These are phyloP conservation scores for Kurtzmaniella natalensis DNA, from an alignment of 1,139 yeast genomes.

Conservation along the genomic window DNA sequence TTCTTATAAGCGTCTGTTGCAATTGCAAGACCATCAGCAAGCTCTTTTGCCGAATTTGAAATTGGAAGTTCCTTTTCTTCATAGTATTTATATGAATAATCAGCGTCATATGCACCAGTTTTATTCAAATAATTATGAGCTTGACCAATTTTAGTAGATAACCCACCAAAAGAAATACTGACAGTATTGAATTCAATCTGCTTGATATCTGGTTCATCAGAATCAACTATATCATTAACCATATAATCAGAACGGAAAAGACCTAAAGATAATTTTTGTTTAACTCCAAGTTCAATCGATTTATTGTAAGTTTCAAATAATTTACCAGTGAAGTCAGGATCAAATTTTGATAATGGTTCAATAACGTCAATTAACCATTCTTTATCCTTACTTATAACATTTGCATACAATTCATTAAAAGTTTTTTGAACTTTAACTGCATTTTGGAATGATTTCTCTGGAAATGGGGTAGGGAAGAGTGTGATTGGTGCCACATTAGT, in stretches of 20 bases:
- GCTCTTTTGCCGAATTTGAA: constrained; percentile 55
- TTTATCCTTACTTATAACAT: constrained; percentile 47
- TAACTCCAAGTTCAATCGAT: constrained; percentile 46
- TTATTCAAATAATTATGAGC: constrained; percentile 65
- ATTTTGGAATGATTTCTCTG: constrained; percentile 56
- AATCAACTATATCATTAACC: constrained; percentile 47
- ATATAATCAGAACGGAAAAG: constrained; percentile 89
- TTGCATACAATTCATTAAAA: constrained; percentile 73
- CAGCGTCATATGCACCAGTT: constrained; percentile 47
- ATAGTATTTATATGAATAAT: constrained; percentile 36
- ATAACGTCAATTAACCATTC: constrained; percentile 62
- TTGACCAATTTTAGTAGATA: constrained; percentile 74
- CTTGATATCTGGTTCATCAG: constrained; percentile 48
- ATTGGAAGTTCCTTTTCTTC: constrained; percentile 53
- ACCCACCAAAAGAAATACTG: constrained; percentile 91
- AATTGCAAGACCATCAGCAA: constrained; percentile 69
- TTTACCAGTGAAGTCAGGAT: constrained; percentile 76
- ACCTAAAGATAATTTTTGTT: constrained; percentile 74
- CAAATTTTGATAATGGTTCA: constrained; percentile 52
- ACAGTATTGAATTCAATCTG: constrained; percentile 97
- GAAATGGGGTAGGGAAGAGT: constrained; percentile 85
- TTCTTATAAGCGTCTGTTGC: constrained; percentile 56
- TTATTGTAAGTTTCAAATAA: constrained; percentile 56
- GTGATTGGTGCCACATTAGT: constrained; percentile 83
- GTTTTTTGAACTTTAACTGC: constrained; percentile 65